Base-by-base conservation (phyloP, 441 rosid species). In the Macaranga tanarius region DNA sequence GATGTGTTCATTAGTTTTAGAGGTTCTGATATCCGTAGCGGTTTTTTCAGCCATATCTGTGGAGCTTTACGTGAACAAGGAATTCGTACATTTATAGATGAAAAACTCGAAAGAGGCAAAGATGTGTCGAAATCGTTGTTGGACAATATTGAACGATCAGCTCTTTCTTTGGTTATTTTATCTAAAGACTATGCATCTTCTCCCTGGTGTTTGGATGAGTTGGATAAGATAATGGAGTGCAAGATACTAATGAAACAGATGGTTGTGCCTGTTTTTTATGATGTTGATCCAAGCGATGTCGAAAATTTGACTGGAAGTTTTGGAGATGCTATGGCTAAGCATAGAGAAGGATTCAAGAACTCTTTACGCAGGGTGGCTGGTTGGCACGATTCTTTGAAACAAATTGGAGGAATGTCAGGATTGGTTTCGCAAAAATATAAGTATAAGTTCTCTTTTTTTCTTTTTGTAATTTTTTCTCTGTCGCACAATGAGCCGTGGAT, bases 311-410 rank as follows among this genome's bases (percentile, higher is more conserved):
- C 62, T 0, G 84, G 81, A 5, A 71, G 68, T 28, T 82, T 64
- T 67, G 67, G 54, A 0, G 44, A 3, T 42, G 26, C 56, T 2
- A 45, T 69, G 4, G 17, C 5, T 47, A 42, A 17, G 64, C 64
- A 69, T 58, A n/a, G 16, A 57, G 2, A 28, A 42, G 25, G 42
- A 9, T 55, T 13, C 4, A n/a, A 7, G 3, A 2, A 10, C 66
- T 40, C 50, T 2, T 2, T 25, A 26, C 0, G 11, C 31, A 58
- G 9, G 10, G 82, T 82, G 7, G 9, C 70, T 0, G 47, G 56
- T 16, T 84, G 84, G 87, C 76, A 80, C 65, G 26, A 10, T 13
- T 83, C 81, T 68, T 66, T 73, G 72, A 58, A 26, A 28, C 60
- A 70, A 59, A 78, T 71, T 0, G 78, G 79, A 0, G 23, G 25